Percentiles rank a stretch among this genome's conserved stretches.
phyloP scores from a whole-genome alignment of 1,284 basidiomycete genomes.

The Taiwanofungus camphoratus region DNA sequence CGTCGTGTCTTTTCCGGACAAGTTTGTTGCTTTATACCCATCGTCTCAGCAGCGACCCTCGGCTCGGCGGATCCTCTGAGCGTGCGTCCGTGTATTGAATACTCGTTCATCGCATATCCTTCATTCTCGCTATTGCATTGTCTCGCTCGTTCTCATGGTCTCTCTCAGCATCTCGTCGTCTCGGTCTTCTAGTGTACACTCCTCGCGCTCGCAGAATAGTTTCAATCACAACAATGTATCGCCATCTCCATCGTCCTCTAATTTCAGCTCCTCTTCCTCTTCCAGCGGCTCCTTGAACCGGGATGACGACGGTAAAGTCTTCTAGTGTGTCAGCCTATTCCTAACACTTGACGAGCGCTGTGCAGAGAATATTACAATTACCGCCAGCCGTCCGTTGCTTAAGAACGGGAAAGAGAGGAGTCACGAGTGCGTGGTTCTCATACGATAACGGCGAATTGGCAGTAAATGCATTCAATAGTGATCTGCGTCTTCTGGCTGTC shows the following conservation, averaged over 20 bases:
- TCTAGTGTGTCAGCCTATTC: constrained; percentile 8
- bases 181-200: constrained; percentile 31
- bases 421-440: constrained; percentile 35
- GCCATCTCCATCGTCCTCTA: constrained; percentile 34
- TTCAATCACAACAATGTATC: constrained; percentile 26
- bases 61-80: constrained; percentile 49
- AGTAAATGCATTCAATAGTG: constrained; percentile 33
- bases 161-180: constrained; percentile 38
- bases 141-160: constrained; percentile 35
- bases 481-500: constrained; percentile 66
- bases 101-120: constrained; percentile 14
- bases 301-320: constrained; percentile 51
- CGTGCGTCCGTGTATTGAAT: constrained; percentile 15
- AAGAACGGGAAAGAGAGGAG: constrained; percentile 49
- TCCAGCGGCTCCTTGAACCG: constrained; percentile 46
- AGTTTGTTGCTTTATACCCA: constrained; percentile 39
- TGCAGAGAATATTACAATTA: constrained; percentile 67
- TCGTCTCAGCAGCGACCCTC: constrained; percentile 33
- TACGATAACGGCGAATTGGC: constrained; percentile 8
- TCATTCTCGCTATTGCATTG: constrained; percentile 25
- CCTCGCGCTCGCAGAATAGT: constrained; percentile 25
- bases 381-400: constrained; percentile 39
- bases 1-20: constrained; percentile 42
- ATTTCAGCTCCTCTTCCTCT: constrained; percentile 43
- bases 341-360: constrained; percentile 8